phyloP scores from a whole-genome alignment of 257 asterid species.

The Thymus quinquecostatus region DNA sequence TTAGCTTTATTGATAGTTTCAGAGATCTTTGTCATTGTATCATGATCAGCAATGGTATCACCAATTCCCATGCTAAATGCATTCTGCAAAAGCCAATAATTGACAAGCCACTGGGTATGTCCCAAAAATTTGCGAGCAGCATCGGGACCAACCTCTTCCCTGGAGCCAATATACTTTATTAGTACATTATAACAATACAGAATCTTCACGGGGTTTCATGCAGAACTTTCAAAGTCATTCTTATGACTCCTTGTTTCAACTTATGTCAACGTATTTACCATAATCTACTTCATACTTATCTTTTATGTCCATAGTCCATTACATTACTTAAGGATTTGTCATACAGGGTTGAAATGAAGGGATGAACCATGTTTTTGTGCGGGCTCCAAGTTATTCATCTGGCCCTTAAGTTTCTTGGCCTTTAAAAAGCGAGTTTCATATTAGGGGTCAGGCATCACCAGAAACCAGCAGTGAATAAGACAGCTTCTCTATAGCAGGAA shows the following conservation, averaged over 20 bases:
- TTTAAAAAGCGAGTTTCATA: too few species aligned
- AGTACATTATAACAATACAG: conserved; percentile 10
- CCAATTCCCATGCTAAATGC: conserved; percentile 98
- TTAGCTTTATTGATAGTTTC: conserved; percentile 87
- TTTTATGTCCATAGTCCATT: too few species aligned
- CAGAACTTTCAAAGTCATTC: background rate
- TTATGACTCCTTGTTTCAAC: background rate
- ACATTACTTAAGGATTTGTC: too few species aligned
- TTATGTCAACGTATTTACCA: background rate
- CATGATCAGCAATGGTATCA: conserved; percentile 97
- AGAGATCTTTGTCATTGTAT: conserved; percentile 83
- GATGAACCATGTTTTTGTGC: too few species aligned
- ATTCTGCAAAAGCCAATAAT: conserved; percentile 96
- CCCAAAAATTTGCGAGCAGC: conserved; percentile 99
- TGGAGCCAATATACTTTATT: conserved; percentile 38
- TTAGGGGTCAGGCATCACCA: too few species aligned
- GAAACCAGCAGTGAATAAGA: too few species aligned
- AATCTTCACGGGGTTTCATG: background rate
- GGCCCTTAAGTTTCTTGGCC: too few species aligned
- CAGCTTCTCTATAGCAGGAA: too few species aligned
- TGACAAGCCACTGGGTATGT: conserved; percentile 99
- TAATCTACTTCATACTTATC: too few species aligned
- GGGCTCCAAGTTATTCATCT: too few species aligned
- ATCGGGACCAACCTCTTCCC: conserved; percentile 99
- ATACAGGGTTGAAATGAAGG: too few species aligned